Base-by-base conservation (phyloP, 139 green algal genomes). In the Auxenochlorella protothecoides region DNA sequence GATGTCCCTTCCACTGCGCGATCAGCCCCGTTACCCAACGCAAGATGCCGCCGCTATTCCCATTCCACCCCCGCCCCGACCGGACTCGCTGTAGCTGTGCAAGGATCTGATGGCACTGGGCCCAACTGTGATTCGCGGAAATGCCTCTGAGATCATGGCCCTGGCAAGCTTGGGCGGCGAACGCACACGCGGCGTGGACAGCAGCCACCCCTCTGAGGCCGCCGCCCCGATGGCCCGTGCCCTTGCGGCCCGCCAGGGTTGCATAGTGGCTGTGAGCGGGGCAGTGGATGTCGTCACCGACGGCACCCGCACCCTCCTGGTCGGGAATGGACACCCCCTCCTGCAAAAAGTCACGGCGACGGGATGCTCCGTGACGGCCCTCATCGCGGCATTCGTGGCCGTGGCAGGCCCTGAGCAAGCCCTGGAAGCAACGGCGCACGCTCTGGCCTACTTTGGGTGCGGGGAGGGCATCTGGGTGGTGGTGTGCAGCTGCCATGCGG, bases 121-220 rank as follows among this genome's bases (percentile, higher is more conserved):
- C 53, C 89, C 89, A 3, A 86, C 85, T 0, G 78, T 96, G 8
- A 80, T 94, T 52, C 79, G 89, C 0, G 88, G 89, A 55, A 96
- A 96, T 71, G 85, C 79, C 0, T 88, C 80, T 2, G 89, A 96
- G 72, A 85, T 96, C 13, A 73, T 92, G 16, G 83, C 89, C 3
- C 73, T 96, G 52, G 81, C 85, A 13, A 85, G 84, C 7, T 84
- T 78, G n/a, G 79, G 77, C 53, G 82, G 78, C 60, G 63, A 14
- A 13, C 52, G 10, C 44, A 65, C 75, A 66, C 70, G 69, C 53
- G 87, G 85, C 57, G 68, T 13, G 5, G 15, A 52, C 51, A 69
- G 72, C 70, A 89, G 81, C 27, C 27, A 44, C 27, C 27, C 27
- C 27, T 44, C 27, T 44, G 27, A 44, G 27, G 27, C 27, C 27